Evolutionary conservation across 2,329 filamentous ascomycete species (phyloP), one percentile per base, ranked within the genome.

Genomic region (Chaetomium sp.): DNA sequence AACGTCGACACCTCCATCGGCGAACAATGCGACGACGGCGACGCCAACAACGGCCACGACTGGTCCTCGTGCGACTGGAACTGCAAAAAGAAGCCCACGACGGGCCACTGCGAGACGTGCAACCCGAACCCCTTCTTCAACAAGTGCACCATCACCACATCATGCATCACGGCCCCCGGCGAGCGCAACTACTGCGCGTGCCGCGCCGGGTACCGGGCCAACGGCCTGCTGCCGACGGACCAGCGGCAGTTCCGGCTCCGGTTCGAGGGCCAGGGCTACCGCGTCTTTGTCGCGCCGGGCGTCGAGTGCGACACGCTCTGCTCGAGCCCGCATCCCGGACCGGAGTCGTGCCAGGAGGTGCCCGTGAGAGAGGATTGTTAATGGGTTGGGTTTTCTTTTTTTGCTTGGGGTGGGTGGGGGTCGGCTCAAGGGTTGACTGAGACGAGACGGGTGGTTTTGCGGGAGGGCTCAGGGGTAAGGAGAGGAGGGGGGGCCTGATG

Each of bases 91-190:
- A 63, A 61, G 38, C 13, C 35, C 2, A 42, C 38, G 54, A 31
- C 10, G 12, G 49, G 62, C 19, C 31, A 57, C n/a, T 69, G 67
- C 60, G 63, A 31, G 35, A 58, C 51, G 1, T 69, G 67, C 65
- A 67, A 67, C 58, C 67, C 67, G 9, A 69, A 65, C 58, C 67
- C 67, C 25, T 65, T 67, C 61, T 65, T 64, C 65, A 69, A 69
- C 61, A 64, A 64, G 65, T 69, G 67, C 63, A 63, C 60, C 60
- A 65, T 69, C 65, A 69, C 67, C 13, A 69, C 67, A 10, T 67
- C 63, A 4, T 69, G 67, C 63, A 65, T 69, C 56, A 19, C n/a
- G 2, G 54, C 63, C 3, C 61, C 64, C 6, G 47, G 56, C 51
- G 47, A 57, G 25, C 64, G 35, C 58, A 21, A 62, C 54, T 69